Evolutionary conservation across 495 filamentous ascomycete genomes (phyloP), one percentile per base, ranked within the genome.

Genomic region (Pseudoneurospora amorphoporcata): DNA sequence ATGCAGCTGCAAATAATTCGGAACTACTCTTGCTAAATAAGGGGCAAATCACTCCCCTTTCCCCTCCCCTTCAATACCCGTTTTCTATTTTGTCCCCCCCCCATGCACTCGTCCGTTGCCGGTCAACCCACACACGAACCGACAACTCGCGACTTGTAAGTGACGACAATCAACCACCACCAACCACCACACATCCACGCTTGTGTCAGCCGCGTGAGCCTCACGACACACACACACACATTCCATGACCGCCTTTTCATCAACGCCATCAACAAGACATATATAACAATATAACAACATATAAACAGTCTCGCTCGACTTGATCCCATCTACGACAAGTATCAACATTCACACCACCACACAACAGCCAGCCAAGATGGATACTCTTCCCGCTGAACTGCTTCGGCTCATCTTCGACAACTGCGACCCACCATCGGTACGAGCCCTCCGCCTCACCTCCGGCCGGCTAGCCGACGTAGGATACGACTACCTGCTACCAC

Each of bases 341-440:
- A 68, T n/a, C 53, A 70, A 47, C 40, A 23, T 45, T 39, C 39
- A n/a, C n/a, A n/a, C n/a, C 71, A 40, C 42, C 70, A 68, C 32
- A 61, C 19, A 68, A 39, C 53, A 68, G 16, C 41, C 40, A 45
- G 17, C 29, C 42, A 29, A 65, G 39, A 82, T 82, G 80, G 79
- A 82, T 65, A 71, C 61, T 70, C 79, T 85, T 58, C 84, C 84
- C 12, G 83, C 84, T 69, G 84, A 86, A 81, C 81, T 86, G 65
- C 71, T 86, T 45, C 79, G 81, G 73, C 82, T 84, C 76, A 80
- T 86, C 75, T 86, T 81, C 72, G 76, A 81, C 53, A 79, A 79
- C 72, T 85, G 83, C 76, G 84, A 84, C 68, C 71, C 72, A 23
- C 69, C 78, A 43, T 75, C 82, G 6, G 79, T 83, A 61, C 79